Evolutionary conservation across 2,329 filamentous ascomycete species (phyloP).

Genomic region (Dichotomopilus funicola): DNA sequence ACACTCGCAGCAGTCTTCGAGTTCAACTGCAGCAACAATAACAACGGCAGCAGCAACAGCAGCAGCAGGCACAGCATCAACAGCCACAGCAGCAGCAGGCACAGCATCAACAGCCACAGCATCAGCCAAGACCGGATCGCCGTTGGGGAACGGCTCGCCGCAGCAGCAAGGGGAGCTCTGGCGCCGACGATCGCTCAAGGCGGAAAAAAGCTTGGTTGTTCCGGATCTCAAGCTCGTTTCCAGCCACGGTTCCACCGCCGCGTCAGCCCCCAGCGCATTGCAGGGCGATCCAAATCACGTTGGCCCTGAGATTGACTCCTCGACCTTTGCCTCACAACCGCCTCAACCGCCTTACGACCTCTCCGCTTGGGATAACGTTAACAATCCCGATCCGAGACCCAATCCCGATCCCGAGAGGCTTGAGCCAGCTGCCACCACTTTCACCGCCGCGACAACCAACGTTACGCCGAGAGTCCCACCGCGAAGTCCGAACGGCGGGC

Average conservation of each 20-base stretch:
- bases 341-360: conserved; percentile 16
- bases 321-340: conserved; percentile 18
- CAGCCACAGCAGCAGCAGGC: conserved; percentile 1
- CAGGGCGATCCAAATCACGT: conserved; percentile 3
- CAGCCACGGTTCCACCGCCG: conserved; percentile 46
- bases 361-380: too few relatives aligned
- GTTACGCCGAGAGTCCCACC: conserved; percentile 12
- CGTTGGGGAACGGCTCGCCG: conserved; percentile 15
- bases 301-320: too few relatives aligned
- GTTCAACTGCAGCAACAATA: too few relatives aligned
- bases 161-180: conserved; percentile 34
- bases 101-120: conserved; percentile 1
- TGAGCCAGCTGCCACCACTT: conserved; percentile 1
- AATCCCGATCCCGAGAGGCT: conserved; percentile 15
- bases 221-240: conserved; percentile 42
- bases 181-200: conserved; percentile 46
- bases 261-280: conserved; percentile 21
- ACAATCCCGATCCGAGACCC: not conserved
- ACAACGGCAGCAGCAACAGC: too few relatives aligned
- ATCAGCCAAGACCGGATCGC: conserved; percentile 10
- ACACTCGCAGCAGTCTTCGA: too few relatives aligned
- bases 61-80: too few relatives aligned
- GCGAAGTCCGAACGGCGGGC: conserved; percentile 17
- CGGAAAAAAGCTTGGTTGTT: conserved; percentile 41
- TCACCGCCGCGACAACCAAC: too few relatives aligned